Percentiles rank a stretch among this genome's conserved stretches.
Evolutionary conservation across 495 filamentous ascomycete species (phyloP).

Genomic region (Penicillium pulvis): DNA sequence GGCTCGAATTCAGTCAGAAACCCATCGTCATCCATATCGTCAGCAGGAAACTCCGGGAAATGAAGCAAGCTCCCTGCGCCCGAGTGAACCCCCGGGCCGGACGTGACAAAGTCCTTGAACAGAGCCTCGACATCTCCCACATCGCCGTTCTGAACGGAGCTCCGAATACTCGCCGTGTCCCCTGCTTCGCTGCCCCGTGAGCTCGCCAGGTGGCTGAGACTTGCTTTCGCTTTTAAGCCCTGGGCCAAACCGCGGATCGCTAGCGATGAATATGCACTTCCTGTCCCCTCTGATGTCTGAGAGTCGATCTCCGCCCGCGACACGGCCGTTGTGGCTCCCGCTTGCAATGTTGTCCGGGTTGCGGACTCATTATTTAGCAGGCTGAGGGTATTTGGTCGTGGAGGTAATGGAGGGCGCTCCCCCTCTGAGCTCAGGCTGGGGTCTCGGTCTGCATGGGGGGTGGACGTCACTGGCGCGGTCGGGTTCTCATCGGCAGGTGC

Average conservation of each 20-base stretch:
- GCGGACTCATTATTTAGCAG: constrained; percentile 43
- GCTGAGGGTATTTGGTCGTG: constrained; percentile 57
- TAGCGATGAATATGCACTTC: constrained; percentile 58
- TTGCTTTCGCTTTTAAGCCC: constrained; percentile 41
- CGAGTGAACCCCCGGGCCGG: constrained; percentile 22
- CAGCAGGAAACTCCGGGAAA: constrained; percentile 56
- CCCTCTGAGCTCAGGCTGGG: constrained; percentile 41
- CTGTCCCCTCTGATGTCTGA: constrained; percentile 67
- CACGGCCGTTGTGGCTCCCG: constrained; percentile 79
- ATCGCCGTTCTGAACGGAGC: constrained; percentile 74
- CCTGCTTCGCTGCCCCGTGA: constrained; percentile 63
- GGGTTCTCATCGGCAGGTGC: constrained; percentile 13
- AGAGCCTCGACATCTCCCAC: constrained; percentile 80
- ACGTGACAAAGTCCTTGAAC: constrained; percentile 64
- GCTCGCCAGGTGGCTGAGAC: constrained; percentile 49
- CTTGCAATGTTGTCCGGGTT: constrained; percentile 56
- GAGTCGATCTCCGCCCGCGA: constrained; percentile 76
- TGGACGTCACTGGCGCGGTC: constrained; percentile 5
- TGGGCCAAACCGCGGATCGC: constrained; percentile 38
- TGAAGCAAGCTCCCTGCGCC: constrained; percentile 40
- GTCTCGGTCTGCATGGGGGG: constrained; percentile 14
- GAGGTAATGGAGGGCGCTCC: constrained; percentile 65
- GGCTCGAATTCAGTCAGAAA: constrained; percentile 80
- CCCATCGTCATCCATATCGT: constrained; percentile 54
- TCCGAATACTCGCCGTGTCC: constrained; percentile 82